Conservation (phyloP, 768 basidiomycete species). For the Mycena floridula region DNA sequence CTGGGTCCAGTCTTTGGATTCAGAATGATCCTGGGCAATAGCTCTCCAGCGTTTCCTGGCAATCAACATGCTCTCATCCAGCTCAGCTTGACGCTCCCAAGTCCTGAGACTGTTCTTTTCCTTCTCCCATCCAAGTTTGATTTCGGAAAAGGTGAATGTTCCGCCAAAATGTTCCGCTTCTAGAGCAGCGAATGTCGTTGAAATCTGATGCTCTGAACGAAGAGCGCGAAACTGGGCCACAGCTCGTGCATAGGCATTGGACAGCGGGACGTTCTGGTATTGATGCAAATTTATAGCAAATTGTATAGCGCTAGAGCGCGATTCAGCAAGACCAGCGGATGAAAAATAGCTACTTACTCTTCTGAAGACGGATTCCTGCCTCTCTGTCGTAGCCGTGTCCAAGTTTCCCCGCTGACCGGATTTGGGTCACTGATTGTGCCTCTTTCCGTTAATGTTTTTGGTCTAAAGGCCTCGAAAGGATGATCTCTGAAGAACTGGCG, state of each 20-base stretch:
- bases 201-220: constrained; percentile 77
- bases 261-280: constrained; percentile 55
- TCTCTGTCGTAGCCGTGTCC: constrained; percentile 78
- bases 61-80: constrained; percentile 53
- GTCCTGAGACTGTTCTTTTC: constrained; percentile 58
- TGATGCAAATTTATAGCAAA: constrained; percentile 78
- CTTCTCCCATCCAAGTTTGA: constrained; percentile 53
- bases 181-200: constrained; percentile 66
- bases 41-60: constrained; percentile 78
- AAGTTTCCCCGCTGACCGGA: constrained; percentile 50
- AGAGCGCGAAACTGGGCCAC: constrained; percentile 85
- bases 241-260: constrained; percentile 74
- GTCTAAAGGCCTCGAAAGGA: constrained; percentile 91
- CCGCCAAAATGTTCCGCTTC: constrained; percentile 80
- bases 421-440: constrained; percentile 50
- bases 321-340: constrained; percentile 8
- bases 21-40: constrained; percentile 40
- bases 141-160: constrained; percentile 51
- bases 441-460: constrained; percentile 70
- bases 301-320: constrained; percentile 55
- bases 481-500: constrained; percentile 93
- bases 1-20: constrained; percentile 57
- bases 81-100: constrained; percentile 48
- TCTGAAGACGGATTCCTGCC: constrained; percentile 81
- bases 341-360: constrained; percentile 56